A percentile compares a stretch with the other conserved stretches of the same genome.
These are phyloP conservation scores for Olyra latifolia DNA, from an alignment of 176 grass and related monocot species.

Conservation along the genomic window DNA sequence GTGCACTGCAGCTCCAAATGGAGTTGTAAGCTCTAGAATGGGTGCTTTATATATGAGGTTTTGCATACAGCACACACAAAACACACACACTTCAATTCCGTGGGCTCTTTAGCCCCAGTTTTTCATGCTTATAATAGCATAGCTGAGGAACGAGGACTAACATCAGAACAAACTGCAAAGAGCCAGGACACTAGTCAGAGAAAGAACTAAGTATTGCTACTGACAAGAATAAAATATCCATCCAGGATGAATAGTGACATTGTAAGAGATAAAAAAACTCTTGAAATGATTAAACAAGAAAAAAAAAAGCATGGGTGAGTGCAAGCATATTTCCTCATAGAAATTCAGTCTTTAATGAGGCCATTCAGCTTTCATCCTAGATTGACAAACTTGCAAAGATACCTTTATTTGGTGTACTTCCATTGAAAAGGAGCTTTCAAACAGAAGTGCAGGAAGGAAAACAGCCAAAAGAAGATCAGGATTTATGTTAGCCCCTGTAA, in stretches of 20 bases:
- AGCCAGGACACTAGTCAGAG: background rate
- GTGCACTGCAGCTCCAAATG: background rate
- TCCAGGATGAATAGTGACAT: background rate
- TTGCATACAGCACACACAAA: background rate
- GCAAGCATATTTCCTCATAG: background rate
- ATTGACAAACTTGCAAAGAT: background rate
- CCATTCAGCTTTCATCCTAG: background rate
- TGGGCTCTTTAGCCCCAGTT: background rate
- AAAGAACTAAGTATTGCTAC: conserved; percentile 2
- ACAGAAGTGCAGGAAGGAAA: conserved; percentile 89
- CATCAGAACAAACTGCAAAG: background rate
- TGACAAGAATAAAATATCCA: background rate
- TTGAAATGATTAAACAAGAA: background rate
- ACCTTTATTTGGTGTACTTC: conserved; percentile 99
- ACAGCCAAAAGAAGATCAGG: conserved; percentile 83
- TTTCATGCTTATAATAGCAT: background rate
- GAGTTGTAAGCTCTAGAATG: background rate
- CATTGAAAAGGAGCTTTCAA: conserved; percentile 96
- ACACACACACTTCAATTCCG: too few relatives aligned
- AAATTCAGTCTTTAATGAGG: background rate
- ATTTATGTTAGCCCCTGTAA: conserved; percentile 86
- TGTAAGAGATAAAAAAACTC: background rate
- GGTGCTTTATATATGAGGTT: background rate
- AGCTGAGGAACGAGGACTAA: background rate
- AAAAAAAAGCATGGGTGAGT: background rate